Conservation (phyloP, 2,329 filamentous ascomycete genomes). For the Amesomyces nigricolor region DNA sequence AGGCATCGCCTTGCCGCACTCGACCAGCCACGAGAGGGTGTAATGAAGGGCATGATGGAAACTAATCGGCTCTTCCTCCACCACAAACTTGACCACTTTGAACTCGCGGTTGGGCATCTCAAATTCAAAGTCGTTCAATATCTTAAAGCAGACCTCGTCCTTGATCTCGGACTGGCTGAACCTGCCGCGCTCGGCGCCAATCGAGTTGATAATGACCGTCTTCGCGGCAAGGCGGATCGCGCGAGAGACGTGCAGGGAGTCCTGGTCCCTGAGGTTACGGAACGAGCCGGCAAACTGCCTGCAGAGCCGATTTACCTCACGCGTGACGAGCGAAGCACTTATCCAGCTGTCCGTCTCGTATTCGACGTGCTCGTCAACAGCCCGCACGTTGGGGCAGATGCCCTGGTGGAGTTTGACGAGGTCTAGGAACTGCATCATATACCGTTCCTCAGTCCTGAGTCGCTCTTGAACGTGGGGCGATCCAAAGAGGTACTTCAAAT, state of each 20-base stretch:
- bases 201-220: constrained; percentile 79
- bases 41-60: constrained; percentile 98
- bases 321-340: constrained; percentile 85
- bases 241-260: constrained; percentile 58
- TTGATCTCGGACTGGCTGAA: constrained; percentile 88
- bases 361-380: constrained; percentile 91
- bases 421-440: constrained; percentile 90
- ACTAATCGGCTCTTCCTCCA: constrained; percentile 86
- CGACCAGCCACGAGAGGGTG: constrained; percentile 90
- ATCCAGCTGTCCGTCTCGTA: constrained; percentile 99
- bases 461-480: constrained; percentile 83
- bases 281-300: constrained; percentile 86
- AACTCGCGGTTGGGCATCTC: constrained; percentile 54
- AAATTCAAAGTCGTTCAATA: constrained; percentile 72
- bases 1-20: constrained; percentile 74
- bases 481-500: constrained; percentile 84
- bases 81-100: constrained; percentile 75
- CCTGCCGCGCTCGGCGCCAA: constrained; percentile 79
- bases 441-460: constrained; percentile 75
- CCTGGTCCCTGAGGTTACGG: constrained; percentile 59
- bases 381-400: constrained; percentile 89
- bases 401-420: constrained; percentile 94
- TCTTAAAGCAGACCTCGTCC: constrained; percentile 77
- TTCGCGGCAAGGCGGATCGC: constrained; percentile 73
- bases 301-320: constrained; percentile 90